Evolutionary conservation across 768 basidiomycete genomes (phyloP).

Genomic region (Tulasnella calospora): DNA sequence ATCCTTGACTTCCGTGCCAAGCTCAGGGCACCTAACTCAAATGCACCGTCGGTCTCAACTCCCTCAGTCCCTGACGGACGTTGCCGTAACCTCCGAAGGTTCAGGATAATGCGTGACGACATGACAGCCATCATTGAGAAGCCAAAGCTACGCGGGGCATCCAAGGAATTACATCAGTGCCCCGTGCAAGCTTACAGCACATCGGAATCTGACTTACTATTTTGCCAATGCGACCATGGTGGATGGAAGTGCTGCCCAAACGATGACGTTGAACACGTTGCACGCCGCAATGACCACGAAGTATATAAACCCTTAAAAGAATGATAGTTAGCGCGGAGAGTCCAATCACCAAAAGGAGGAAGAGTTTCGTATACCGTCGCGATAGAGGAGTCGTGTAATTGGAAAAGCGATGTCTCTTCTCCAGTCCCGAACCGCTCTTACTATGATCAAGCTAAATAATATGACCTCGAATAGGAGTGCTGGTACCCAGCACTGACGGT

Average conservation of each 20-base stretch:
- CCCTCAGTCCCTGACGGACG: not conserved
- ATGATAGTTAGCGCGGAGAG: not conserved
- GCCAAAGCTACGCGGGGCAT: not conserved
- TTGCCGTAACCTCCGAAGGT: not conserved
- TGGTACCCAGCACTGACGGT: not conserved
- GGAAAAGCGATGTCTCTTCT: not conserved
- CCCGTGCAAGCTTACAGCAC: not conserved
- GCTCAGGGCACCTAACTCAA: not conserved
- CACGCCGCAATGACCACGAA: not conserved
- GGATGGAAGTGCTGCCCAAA: not conserved
- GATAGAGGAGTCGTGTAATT: not conserved
- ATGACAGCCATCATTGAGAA: not conserved
- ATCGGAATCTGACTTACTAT: not conserved
- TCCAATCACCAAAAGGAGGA: not conserved
- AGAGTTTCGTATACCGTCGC: not conserved
- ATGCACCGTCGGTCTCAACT: not conserved
- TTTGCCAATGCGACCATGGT: conserved; percentile 3
- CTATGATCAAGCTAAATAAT: not conserved
- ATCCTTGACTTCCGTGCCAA: not conserved
- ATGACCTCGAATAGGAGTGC: not conserved
- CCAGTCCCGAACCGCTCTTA: not conserved
- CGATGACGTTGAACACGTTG: not conserved
- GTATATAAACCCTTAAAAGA: not conserved
- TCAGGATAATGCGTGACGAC: not conserved
- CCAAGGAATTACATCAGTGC: not conserved